A percentile compares a stretch with the other conserved stretches of the same genome.
Evolutionary conservation across 192 early-diverging fungal species (phyloP).

Genomic region (Coemansia biformis): DNA sequence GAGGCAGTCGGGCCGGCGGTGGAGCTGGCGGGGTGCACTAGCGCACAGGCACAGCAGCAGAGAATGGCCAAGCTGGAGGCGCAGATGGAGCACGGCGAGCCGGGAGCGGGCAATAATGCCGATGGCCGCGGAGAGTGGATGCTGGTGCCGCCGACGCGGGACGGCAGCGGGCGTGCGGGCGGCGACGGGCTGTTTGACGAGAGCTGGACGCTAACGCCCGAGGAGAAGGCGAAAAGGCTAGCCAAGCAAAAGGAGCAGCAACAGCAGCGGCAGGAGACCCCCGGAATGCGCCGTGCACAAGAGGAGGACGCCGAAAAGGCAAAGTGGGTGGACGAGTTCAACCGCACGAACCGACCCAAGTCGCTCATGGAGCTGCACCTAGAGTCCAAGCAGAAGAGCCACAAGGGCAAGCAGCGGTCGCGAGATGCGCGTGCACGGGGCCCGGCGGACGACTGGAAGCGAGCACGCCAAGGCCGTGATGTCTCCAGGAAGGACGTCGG

Average conservation of each 20-base stretch:
- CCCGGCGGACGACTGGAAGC: constrained; percentile 23
- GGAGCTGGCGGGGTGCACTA: constrained; percentile 24
- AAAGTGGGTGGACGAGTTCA: constrained; percentile 41
- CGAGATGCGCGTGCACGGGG: neutral
- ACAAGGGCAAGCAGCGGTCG: neutral
- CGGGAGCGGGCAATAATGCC: too few relatives aligned
- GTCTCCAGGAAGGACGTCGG: too few relatives aligned
- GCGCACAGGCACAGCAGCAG: constrained; percentile 14
- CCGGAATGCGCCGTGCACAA: constrained; percentile 7
- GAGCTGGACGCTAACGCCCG: constrained; percentile 42
- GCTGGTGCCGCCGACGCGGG: constrained; percentile 38
- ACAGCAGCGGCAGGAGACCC: constrained; percentile 12
- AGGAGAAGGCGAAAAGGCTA: constrained; percentile 10
- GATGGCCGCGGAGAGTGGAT: constrained; percentile 42
- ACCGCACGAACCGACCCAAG: constrained; percentile 35
- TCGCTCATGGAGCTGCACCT: constrained; percentile 41
- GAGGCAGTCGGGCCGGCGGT: constrained; percentile 23
- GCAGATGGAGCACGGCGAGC: constrained; percentile 5
- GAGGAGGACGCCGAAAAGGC: constrained; percentile 23
- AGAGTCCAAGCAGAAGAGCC: constrained; percentile 10
- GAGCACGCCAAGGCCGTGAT: constrained; percentile 7
- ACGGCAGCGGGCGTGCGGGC: constrained; percentile 3
- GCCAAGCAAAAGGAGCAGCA: constrained; percentile 1
- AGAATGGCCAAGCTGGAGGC: constrained; percentile 17
- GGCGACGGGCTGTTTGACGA: constrained; percentile 29